These are phyloP conservation scores for Malus sieversii DNA, from an alignment of 306 rosid species.

Conservation along the genomic window DNA sequence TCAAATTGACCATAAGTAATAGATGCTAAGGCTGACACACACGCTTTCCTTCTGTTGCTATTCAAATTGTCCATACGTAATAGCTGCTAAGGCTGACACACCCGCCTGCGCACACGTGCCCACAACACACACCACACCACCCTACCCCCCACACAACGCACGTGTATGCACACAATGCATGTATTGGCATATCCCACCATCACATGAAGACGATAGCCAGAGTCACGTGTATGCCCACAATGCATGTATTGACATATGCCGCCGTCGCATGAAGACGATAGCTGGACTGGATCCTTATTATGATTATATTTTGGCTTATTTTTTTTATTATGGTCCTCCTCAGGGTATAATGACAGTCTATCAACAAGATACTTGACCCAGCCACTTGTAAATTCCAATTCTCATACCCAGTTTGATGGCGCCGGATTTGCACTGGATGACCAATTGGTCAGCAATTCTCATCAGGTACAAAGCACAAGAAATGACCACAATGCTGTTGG, in stretches of 20 bases:
- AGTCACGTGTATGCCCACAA: neutral
- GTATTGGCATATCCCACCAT: neutral
- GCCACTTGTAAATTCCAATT: conserved; percentile 41
- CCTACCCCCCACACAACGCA: neutral
- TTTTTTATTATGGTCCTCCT: neutral
- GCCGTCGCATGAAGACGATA: neutral
- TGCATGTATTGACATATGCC: neutral
- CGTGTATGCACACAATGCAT: neutral
- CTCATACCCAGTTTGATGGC: conserved; percentile 53
- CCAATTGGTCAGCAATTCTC: conserved; percentile 47
- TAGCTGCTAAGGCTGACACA: neutral
- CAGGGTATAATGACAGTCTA: conserved; percentile 56
- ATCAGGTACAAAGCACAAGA: conserved; percentile 39
- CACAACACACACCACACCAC: no score
- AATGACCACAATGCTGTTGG: conserved; percentile 51
- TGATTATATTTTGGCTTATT: neutral
- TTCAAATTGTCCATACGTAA: no score
- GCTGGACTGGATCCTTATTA: neutral
- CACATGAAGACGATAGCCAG: neutral
- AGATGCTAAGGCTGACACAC: no score
- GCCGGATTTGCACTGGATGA: conserved; percentile 44
- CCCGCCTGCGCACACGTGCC: no score
- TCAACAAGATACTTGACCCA: conserved; percentile 52
- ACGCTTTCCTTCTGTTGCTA: no score
- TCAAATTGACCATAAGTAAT: no score